Evolutionary conservation across 2,329 filamentous ascomycete species (phyloP), one percentile per base, ranked within the genome.

Genomic region (Penicillium sp.): DNA sequence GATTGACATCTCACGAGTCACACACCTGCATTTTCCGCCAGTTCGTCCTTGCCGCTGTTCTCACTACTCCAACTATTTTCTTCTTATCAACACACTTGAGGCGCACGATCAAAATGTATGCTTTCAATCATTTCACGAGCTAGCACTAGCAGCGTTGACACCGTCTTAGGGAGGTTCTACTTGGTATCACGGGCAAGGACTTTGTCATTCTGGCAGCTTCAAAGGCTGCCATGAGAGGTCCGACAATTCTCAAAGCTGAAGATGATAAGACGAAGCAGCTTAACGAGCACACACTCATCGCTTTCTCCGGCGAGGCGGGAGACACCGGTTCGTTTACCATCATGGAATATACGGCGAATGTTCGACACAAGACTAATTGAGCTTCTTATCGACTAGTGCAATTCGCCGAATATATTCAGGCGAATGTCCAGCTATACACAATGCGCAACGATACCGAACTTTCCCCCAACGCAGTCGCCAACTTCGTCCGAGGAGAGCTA

Each of bases 371-470:
- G 41, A 21, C 56, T 64, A 56, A 66, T 69, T 64, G 69, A 64
- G 58, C 58, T 56, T 38, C 35, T 51, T 52, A 48, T 31, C 26
- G 29, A 63, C 17, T 62, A 97, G 93, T 98, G 66, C 94, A 99
- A 89, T 99, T 99, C 79, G 92, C 96, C 78, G 95, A 99, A 83
- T 99, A 94, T 83, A 96, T 99, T 79, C 93, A 98, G 87, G 93
- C 94, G 77, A 99, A 99, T 80, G 90, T 95, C 67, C 92, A 97
- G 82, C 90, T 99, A 76, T 99, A 99, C 83, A 93, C 91, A 70
- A 99, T 98, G 93, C 92, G 96, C 76, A 98, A 98, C 79, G 91
- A 93, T 80, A 91, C 91, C 75, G 92, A 97, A 74, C 88, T 99
- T 64, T 92, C 92, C 49, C 94, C 95, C 9, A 89, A 90, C 41